These are phyloP conservation scores for Piper longum DNA, from an alignment of 164 flowering plant genomes.

Conservation along the genomic window DNA sequence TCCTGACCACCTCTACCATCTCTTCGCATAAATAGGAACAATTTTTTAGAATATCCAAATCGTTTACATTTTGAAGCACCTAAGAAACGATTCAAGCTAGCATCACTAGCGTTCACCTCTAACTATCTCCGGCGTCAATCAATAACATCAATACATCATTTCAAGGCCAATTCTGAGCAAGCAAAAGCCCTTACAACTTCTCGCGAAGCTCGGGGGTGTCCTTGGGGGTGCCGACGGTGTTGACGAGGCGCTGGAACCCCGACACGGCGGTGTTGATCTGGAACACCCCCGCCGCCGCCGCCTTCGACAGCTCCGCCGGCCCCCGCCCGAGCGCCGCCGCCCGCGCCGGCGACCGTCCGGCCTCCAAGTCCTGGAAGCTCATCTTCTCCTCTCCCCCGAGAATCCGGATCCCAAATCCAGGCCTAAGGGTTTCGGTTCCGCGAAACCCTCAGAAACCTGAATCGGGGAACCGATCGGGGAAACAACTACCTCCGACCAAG, in stretches of 20 bases:
- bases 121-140: no score
- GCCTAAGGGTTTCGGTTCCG: not conserved
- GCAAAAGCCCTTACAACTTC: slow-evolving; percentile 31
- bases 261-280: slow-evolving; percentile 51
- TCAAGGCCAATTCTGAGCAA: no score
- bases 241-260: slow-evolving; percentile 46
- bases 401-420: not conserved
- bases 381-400: slow-evolving; percentile 7
- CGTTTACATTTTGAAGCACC: no score
- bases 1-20: no score
- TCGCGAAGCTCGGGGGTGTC: slow-evolving; percentile 53
- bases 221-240: slow-evolving; percentile 53
- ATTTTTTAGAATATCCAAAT: no score
- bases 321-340: slow-evolving; percentile 15
- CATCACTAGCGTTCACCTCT: no score
- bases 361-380: slow-evolving; percentile 56
- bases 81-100: no score
- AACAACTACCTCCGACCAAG: no score
- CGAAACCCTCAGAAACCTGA: not conserved
- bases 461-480: not conserved
- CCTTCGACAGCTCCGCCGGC: slow-evolving; percentile 31
- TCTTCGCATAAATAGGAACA: no score
- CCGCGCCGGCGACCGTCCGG: slow-evolving; percentile 23
- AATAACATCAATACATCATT: no score
- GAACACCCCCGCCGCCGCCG: slow-evolving; percentile 48